phyloP scores from a whole-genome alignment of 225 moss, liverwort and hornwort species.

The Climacium dendroides region DNA sequence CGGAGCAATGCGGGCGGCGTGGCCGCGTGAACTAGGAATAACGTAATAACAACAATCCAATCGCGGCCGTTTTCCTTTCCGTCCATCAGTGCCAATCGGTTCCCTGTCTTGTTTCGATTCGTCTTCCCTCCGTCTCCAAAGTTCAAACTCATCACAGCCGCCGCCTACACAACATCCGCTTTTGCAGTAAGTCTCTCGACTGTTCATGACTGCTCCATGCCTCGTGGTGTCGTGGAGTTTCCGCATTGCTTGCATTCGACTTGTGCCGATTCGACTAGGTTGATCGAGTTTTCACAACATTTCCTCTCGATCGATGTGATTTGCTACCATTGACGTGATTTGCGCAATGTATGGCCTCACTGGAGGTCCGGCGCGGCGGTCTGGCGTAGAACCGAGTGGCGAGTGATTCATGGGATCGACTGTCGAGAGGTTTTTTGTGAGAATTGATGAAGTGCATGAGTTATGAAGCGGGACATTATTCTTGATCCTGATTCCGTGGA shows the following conservation, averaged over 20 bases:
- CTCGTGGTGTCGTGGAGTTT: neutral
- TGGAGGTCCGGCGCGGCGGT: neutral
- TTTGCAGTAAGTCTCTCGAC: neutral
- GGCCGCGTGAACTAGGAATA: neutral
- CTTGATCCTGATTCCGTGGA: neutral
- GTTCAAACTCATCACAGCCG: neutral
- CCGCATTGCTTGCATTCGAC: neutral
- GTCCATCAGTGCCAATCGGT: neutral
- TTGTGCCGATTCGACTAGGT: neutral
- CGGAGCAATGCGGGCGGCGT: neutral
- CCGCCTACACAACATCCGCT: neutral
- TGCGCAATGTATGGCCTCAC: neutral
- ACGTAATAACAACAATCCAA: neutral
- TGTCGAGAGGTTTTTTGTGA: neutral
- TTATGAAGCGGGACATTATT: slow-evolving; percentile 20
- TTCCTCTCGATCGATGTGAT: neutral
- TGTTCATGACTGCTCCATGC: neutral
- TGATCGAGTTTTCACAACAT: neutral
- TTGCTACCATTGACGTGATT: neutral
- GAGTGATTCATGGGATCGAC: neutral
- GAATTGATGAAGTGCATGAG: neutral
- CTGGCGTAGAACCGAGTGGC: neutral
- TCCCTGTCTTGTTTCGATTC: neutral
- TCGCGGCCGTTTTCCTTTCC: neutral
- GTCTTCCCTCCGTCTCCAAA: neutral